Base-by-base conservation (phyloP, 148 eudicot species). In the Camellia lanceoleosa region DNA sequence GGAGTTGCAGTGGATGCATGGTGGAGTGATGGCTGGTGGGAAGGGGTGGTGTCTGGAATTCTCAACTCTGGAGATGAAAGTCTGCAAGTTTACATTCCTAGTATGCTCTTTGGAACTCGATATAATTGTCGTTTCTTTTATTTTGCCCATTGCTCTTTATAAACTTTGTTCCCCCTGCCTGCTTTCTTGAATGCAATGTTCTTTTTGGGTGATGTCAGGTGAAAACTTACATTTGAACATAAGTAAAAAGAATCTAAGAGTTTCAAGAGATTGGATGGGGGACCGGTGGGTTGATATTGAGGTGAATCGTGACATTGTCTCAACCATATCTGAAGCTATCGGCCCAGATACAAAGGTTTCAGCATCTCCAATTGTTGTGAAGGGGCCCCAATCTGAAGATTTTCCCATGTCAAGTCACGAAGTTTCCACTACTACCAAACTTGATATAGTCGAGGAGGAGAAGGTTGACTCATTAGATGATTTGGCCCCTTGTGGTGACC, bases 11-110 rank as follows among this genome's bases (percentile, higher is more conserved):
- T 91, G 16, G 99, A 97, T 83, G 94, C 94, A 23, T 92, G 99
- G 99, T 97, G 99, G 99, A 88, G 94, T 62, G 98, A 94, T 86
- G 99, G 99, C 68, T 97, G 98, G 98, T 97, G 98, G 99, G 99
- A 97, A 91, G 98, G 97, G 49, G 90, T 94, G 68, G 78, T 97
- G 51, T 83, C 89, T 78, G 87, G 84, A 64, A 79, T 82, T n/a
- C 51, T 68, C 41, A 65, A 76, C 46, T 71, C 75, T 38, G 87
- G 68, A 70, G 85, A 86, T 75, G 90, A 82, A 78, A 80, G 70
- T 59, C 77, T 88, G 63, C 92, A 90, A 80, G 85, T 92, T 81
- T 92, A 89, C 77, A 42, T 89, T 74, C 93, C 99, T 66, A 89
- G 99, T 97, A 87, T 44, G 80, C 18, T 60, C 49, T 71, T 52